Base-by-base conservation (phyloP, 306 rosid species). In the Senna siamea region DNA sequence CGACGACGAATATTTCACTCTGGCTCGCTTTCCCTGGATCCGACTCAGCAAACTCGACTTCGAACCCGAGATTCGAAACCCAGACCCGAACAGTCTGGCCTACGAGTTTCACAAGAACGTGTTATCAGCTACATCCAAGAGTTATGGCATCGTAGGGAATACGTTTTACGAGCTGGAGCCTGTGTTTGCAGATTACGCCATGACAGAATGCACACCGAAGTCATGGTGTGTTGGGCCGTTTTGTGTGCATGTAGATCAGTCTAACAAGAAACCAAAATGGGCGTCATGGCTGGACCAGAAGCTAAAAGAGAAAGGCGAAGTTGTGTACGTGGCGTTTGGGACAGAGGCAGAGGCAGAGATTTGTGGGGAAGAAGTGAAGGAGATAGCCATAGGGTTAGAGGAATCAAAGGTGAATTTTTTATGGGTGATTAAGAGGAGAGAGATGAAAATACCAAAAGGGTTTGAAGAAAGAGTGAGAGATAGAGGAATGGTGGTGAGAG, bases 251-350 rank as follows among this genome's bases (percentile, higher is more conserved):
- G 5, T n/a, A n/a, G n/a, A n/a, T n/a, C n/a, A n/a, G n/a, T n/a
- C n/a, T n/a, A n/a, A n/a, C n/a, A n/a, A n/a, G n/a, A n/a, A n/a
- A n/a, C 66, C 74, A 0, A 3, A 2, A 3, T 82, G 84, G 84
- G 3, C 67, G 1, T 50, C 62, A 44, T 88, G 91, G 91, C 76
- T 84, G 0, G 87, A 87, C 43, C 22, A 50, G 2, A 82, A 55
- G 61, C 47, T 1, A 5, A 23, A 38, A 4, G 66, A 66, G 7
- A 74, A 66, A 15, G 20, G 54, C 3, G 7, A 58, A 0, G 88
- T 88, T 13, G 23, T 83, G 37, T 88, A 88, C 30, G 63, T 85
- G 7, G 89, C 87, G 10, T 85, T 88, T 14, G 92, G 90, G 3
- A 43, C 86, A 3, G 89, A 85, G 20, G 70, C 79, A 23, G 77